Percentiles rank a stretch among this genome's conserved stretches.
These are phyloP conservation scores for Xylariomycetidae sp. DNA, from an alignment of 2,329 filamentous ascomycete genomes.

Conservation along the genomic window DNA sequence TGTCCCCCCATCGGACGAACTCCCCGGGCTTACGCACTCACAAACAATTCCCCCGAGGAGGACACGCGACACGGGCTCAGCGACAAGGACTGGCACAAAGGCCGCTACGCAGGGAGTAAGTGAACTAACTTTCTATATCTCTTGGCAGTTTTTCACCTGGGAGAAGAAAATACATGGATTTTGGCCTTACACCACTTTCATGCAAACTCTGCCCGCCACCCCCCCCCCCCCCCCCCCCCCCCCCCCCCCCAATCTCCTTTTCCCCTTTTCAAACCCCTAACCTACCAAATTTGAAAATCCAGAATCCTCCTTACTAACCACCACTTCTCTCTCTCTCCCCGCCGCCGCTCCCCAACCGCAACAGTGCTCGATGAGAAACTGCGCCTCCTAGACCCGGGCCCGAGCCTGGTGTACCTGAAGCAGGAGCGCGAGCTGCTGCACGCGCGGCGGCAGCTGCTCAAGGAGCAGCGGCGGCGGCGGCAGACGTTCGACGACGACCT, in stretches of 20 bases:
- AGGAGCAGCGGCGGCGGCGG: background rate
- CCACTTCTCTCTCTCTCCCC: no score
- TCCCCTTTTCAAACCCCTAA: no score
- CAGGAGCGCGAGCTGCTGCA: background rate
- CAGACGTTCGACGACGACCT: background rate
- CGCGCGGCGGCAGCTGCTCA: slow-evolving; percentile 1
- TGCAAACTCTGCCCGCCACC: no score
- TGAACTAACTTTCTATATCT: no score
- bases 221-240: no score
- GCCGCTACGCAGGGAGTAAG: slow-evolving; percentile 1
- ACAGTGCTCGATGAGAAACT: slow-evolving; percentile 4
- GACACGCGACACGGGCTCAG: background rate
- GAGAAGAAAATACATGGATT: no score
- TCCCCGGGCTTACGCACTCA: background rate
- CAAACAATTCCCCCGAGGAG: background rate
- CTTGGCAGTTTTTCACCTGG: no score
- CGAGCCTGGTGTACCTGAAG: background rate
- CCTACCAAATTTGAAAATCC: no score
- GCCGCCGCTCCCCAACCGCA: no score
- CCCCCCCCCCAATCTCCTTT: no score
- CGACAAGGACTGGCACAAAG: slow-evolving; percentile 1
- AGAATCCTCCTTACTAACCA: no score
- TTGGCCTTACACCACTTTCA: no score
- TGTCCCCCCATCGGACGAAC: background rate
- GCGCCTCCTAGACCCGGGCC: background rate